A percentile compares a stretch with the other conserved stretches of the same genome.
phyloP scores from a whole-genome alignment of 257 asterid genomes.

The Ligustrum vulgare region DNA sequence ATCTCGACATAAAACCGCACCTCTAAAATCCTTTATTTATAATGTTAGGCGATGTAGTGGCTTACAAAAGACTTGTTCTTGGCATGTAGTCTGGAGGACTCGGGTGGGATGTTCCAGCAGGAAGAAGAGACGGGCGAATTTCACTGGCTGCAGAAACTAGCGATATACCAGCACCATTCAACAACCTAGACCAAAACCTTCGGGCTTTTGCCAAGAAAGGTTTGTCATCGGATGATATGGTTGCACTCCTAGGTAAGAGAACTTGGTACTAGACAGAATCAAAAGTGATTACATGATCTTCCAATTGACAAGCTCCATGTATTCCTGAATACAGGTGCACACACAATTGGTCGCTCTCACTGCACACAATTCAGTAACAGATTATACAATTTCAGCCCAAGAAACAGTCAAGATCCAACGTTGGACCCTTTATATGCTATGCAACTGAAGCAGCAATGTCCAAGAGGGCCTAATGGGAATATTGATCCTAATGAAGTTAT shows the following conservation, averaged over 20 bases:
- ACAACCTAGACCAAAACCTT: conserved; percentile 17
- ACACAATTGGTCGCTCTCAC: conserved; percentile 33
- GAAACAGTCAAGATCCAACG: conserved; percentile 25
- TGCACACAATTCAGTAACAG: conserved; percentile 33
- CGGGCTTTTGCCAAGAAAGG: conserved; percentile 25
- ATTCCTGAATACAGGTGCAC: conserved; percentile 18
- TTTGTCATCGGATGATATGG: conserved; percentile 26
- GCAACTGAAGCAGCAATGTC: conserved; percentile 25
- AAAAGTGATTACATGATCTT: neutral
- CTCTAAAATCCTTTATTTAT: neutral
- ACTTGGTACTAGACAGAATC: neutral
- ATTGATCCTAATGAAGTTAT: conserved; percentile 22
- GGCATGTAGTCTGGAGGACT: conserved; percentile 25
- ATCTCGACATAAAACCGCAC: neutral
- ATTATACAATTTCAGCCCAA: conserved; percentile 23
- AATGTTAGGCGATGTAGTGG: neutral
- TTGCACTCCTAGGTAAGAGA: conserved; percentile 26
- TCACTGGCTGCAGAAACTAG: conserved; percentile 22
- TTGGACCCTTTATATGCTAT: conserved; percentile 23
- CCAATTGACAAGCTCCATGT: neutral
- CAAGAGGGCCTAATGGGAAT: conserved; percentile 13
- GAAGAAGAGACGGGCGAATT: conserved; percentile 35
- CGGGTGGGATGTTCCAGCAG: conserved; percentile 27
- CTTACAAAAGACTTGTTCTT: neutral
- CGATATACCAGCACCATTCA: conserved; percentile 25